Base-by-base conservation (phyloP, 2,329 filamentous ascomycete genomes). In the Penicillium corylophilum region DNA sequence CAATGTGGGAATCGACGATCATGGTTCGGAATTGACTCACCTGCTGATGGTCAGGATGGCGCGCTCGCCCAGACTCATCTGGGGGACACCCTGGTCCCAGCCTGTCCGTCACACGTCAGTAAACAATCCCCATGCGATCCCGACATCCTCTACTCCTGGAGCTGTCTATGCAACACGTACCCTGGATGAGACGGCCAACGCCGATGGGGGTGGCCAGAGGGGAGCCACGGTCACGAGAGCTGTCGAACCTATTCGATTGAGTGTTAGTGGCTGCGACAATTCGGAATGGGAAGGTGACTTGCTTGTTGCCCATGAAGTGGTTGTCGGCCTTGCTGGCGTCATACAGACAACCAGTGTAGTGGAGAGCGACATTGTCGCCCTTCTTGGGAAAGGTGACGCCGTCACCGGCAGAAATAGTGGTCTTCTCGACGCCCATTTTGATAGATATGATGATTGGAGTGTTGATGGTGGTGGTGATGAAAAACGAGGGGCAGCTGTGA, bases 31-130 rank as follows among this genome's bases (percentile, higher is more conserved):
- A 12, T 41, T 26, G 22, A 67, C 82, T 72, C 80, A 91, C 87
- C 82, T 80, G 57, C 86, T 82, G 69, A 97, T 96, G 62, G 86
- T 87, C 59, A 99, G 80, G 46, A 84, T 89, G 48, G 90, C 86
- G 79, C 89, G 93, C 82, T 97, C 93, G 71, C 93, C 92, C 53
- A 95, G 79, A 70, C 87, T 86, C 93, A 99, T 96, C 69, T 84
- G 79, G 44, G 79, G 76, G 47, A 97, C 91, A 61, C 88, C 92
- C 75, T 96, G 86, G 67, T 90, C 91, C 90, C 84, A 95, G 63
- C 84, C 89, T 59, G 20, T 63, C 7, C 15, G 8, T 7, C 15
- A 23, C 24, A n/a, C 16, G 36, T 18, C 18, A 41, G 43, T 40
- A n/a, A 46, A 18, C n/a, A 9, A 35, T 13, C 10, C 23, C 16